Evolutionary conservation across 2,329 filamentous ascomycete species (phyloP).

Genomic region (Monosporascus cannonballus): DNA sequence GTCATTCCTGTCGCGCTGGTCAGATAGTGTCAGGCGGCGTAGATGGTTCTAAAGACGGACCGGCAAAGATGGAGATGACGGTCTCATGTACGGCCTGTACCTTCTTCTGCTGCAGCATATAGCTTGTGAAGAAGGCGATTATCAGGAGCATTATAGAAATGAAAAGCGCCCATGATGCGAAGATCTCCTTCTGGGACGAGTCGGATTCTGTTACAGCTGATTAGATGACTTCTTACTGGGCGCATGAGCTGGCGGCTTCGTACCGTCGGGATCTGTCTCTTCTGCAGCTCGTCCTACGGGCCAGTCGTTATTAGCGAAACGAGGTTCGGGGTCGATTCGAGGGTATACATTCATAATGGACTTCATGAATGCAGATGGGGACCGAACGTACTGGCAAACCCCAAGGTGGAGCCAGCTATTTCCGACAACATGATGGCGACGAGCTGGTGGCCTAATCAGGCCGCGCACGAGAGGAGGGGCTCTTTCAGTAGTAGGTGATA

Average conservation of each 20-base stretch:
- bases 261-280: slow-evolving; percentile 43
- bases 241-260: slow-evolving; percentile 11
- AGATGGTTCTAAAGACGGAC: slow-evolving; percentile 35
- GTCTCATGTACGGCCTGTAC: slow-evolving; percentile 98
- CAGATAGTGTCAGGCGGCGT: slow-evolving; percentile 3
- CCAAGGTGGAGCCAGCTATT: slow-evolving; percentile 29
- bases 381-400: slow-evolving; percentile 31
- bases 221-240: slow-evolving; percentile 13
- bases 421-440: slow-evolving; percentile 30
- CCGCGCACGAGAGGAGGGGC: background rate
- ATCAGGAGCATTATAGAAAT: slow-evolving; percentile 95
- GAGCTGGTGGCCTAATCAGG: background rate
- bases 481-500: slow-evolving; percentile 1
- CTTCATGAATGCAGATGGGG: background rate
- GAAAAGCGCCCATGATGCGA: slow-evolving; percentile 94
- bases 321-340: background rate
- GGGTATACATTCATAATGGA: background rate
- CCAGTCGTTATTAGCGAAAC: slow-evolving; percentile 11
- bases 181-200: slow-evolving; percentile 86
- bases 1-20: slow-evolving; percentile 68
- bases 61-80: slow-evolving; percentile 95
- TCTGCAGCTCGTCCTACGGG: slow-evolving; percentile 36
- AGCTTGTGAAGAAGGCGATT: slow-evolving; percentile 91
- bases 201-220: slow-evolving; percentile 54
- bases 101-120: slow-evolving; percentile 92